These are phyloP conservation scores for Phytopythium aichiense DNA, from an alignment of 352 stramenopile genomes.

Conservation along the genomic window DNA sequence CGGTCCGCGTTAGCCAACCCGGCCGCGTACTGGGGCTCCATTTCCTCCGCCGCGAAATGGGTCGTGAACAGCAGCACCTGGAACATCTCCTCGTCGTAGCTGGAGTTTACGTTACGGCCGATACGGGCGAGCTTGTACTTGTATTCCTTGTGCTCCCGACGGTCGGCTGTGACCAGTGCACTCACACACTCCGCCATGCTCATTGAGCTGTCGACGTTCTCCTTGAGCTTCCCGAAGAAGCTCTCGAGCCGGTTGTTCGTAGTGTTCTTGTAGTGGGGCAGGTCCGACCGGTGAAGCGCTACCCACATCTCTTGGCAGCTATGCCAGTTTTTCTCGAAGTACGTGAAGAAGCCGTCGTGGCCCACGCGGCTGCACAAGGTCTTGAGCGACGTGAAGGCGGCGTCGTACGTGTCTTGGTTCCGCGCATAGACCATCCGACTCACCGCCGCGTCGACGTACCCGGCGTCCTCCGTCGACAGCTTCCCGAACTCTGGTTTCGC, in stretches of 20 bases:
- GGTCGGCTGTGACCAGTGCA: constrained; percentile 2
- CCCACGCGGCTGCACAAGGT: neutral
- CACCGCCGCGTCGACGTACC: constrained; percentile 5
- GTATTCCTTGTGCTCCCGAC: constrained; percentile 10
- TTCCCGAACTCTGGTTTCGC: constrained; percentile 14
- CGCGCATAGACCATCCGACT: constrained; percentile 10
- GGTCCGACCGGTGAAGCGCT: constrained; percentile 3
- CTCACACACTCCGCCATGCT: constrained; percentile 11
- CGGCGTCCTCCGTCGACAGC: constrained; percentile 6
- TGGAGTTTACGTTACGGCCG: constrained; percentile 5
- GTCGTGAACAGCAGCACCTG: constrained; percentile 15
- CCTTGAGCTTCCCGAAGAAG: constrained; percentile 16
- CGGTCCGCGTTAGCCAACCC: neutral
- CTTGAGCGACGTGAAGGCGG: neutral
- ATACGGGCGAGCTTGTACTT: neutral
- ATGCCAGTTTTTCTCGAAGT: constrained; percentile 23
- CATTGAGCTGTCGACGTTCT: constrained; percentile 1
- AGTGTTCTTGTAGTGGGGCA: constrained; percentile 16
- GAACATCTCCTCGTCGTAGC: constrained; percentile 22
- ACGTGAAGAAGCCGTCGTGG: constrained; percentile 7
- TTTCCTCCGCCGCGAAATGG: constrained; percentile 11
- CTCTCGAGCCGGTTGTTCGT: constrained; percentile 17
- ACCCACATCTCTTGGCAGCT: constrained; percentile 24
- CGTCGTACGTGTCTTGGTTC: constrained; percentile 5
- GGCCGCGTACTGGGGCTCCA: constrained; percentile 5